phyloP scores from a whole-genome alignment of 176 grass and related monocot genomes.

The Paspalum vaginatum region DNA sequence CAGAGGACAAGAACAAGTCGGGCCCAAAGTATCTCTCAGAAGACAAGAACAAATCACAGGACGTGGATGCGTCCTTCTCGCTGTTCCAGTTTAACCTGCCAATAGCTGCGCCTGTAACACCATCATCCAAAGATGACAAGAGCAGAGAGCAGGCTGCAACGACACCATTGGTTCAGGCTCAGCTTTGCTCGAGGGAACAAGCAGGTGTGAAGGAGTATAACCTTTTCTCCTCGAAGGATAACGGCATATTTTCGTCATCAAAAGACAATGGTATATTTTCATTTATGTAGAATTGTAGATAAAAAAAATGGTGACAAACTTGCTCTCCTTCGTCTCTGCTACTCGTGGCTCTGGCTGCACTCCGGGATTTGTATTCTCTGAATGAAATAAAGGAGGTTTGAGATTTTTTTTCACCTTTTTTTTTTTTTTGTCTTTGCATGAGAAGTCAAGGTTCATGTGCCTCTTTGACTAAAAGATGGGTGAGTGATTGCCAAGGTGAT shows the following conservation, averaged over 20 bases:
- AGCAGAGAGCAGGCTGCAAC: slow-evolving; percentile 39
- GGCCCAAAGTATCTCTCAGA: slow-evolving; percentile 32
- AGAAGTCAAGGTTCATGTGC: too few relatives aligned
- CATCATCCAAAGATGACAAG: slow-evolving; percentile 57
- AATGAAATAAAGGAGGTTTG: slow-evolving; percentile 19
- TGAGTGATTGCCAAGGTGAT: too few relatives aligned
- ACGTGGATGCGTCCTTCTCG: slow-evolving; percentile 64
- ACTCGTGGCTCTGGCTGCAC: neutral
- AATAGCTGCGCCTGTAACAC: slow-evolving; percentile 50
- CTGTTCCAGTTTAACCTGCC: slow-evolving; percentile 89
- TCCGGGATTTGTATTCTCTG: slow-evolving; percentile 6
- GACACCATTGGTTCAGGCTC: slow-evolving; percentile 34
- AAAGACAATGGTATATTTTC: neutral
- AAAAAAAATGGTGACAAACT: slow-evolving; percentile 15
- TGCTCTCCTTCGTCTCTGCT: slow-evolving; percentile 4
- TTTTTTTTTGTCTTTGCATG: neutral
- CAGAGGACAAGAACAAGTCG: slow-evolving; percentile 27
- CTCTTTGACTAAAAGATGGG: too few relatives aligned
- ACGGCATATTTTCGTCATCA: slow-evolving; percentile 14
- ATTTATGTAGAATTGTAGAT: slow-evolving; percentile 40
- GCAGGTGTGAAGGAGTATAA: slow-evolving; percentile 53
- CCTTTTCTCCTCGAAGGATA: slow-evolving; percentile 27
- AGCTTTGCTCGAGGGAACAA: slow-evolving; percentile 68
- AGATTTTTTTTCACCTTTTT: neutral
- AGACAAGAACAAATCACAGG: slow-evolving; percentile 37